A percentile compares a stretch with the other conserved stretches of the same genome.
Evolutionary conservation across 345 rosid genomes (phyloP).

Genomic region (Ricinus communis): DNA sequence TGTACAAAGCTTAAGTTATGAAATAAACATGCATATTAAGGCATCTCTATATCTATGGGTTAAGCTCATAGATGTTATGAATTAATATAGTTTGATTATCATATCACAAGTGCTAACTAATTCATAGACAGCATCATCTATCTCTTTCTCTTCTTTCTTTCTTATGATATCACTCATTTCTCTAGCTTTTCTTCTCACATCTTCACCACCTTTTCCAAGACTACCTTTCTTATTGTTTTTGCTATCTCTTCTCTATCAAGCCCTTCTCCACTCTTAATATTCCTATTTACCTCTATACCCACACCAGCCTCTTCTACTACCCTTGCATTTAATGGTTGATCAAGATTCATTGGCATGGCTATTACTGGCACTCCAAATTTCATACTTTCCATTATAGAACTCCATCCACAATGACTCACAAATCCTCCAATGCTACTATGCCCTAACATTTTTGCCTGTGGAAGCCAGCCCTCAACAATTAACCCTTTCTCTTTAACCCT

Average conservation of each 20-base stretch:
- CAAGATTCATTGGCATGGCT: slow-evolving; percentile 36
- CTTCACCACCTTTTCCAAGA: slow-evolving; percentile 19
- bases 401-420: slow-evolving; percentile 50
- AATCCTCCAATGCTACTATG: slow-evolving; percentile 33
- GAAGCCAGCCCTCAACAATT: slow-evolving; percentile 38
- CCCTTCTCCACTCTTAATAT: slow-evolving; percentile 16
- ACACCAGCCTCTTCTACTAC: slow-evolving; percentile 34
- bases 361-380: slow-evolving; percentile 37
- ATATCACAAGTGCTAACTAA: slow-evolving; percentile 9
- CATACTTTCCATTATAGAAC: slow-evolving; percentile 35
- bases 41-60: too few species aligned
- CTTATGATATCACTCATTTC: slow-evolving; percentile 31
- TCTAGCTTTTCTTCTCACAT: slow-evolving; percentile 19
- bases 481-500: slow-evolving; percentile 26
- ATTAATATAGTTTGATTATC: background rate
- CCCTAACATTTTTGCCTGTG: slow-evolving; percentile 32
- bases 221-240: slow-evolving; percentile 15
- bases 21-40: too few species aligned
- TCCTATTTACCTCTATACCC: slow-evolving; percentile 27
- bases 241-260: slow-evolving; percentile 17
- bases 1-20: too few species aligned
- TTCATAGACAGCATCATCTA: slow-evolving; percentile 24
- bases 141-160: slow-evolving; percentile 27
- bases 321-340: slow-evolving; percentile 34
- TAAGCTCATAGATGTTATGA: too few species aligned